A percentile compares a stretch with the other conserved stretches of the same genome.
These are phyloP conservation scores for Amanita muscaria DNA, from an alignment of 768 basidiomycete species.

Conservation along the genomic window DNA sequence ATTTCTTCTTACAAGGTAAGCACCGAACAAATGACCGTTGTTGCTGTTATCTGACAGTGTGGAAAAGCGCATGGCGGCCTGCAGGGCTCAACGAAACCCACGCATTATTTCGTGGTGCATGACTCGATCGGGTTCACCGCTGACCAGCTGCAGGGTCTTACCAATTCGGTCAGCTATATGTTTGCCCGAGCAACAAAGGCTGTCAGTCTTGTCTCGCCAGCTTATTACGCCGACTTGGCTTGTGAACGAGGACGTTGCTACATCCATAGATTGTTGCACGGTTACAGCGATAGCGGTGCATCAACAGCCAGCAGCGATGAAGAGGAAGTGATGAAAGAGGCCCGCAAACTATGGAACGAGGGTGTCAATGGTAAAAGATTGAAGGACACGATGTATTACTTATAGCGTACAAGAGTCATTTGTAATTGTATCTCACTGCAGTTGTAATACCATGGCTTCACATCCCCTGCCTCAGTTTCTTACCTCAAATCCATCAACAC, in stretches of 20 bases:
- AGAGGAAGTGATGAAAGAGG: slow-evolving; percentile 46
- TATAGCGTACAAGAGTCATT: slow-evolving; percentile 16
- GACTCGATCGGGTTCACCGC: slow-evolving; percentile 66
- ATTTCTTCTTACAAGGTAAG: slow-evolving; percentile 63
- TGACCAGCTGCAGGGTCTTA: slow-evolving; percentile 63
- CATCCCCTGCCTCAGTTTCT: slow-evolving; percentile 55
- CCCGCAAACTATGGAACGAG: slow-evolving; percentile 41
- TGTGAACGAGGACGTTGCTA: slow-evolving; percentile 64
- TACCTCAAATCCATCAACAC: slow-evolving; percentile 35
- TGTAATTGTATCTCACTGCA: not conserved
- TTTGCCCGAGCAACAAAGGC: slow-evolving; percentile 85
- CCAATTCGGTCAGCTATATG: slow-evolving; percentile 65
- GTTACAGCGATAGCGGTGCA: slow-evolving; percentile 26
- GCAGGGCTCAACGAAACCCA: slow-evolving; percentile 65
- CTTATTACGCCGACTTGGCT: slow-evolving; percentile 72
- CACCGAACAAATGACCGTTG: not conserved
- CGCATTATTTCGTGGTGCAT: slow-evolving; percentile 77
- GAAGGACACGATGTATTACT: slow-evolving; percentile 72
- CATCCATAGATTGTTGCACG: slow-evolving; percentile 62
- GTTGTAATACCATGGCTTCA: slow-evolving; percentile 12
- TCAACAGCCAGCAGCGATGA: slow-evolving; percentile 32
- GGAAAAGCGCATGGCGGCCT: slow-evolving; percentile 58
- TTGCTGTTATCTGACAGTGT: slow-evolving; percentile 1
- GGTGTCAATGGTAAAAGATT: slow-evolving; percentile 42
- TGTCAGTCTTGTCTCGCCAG: slow-evolving; percentile 74